These are phyloP conservation scores for Lachancea thermotolerans DNA, from an alignment of 805 yeast species.

Conservation along the genomic window DNA sequence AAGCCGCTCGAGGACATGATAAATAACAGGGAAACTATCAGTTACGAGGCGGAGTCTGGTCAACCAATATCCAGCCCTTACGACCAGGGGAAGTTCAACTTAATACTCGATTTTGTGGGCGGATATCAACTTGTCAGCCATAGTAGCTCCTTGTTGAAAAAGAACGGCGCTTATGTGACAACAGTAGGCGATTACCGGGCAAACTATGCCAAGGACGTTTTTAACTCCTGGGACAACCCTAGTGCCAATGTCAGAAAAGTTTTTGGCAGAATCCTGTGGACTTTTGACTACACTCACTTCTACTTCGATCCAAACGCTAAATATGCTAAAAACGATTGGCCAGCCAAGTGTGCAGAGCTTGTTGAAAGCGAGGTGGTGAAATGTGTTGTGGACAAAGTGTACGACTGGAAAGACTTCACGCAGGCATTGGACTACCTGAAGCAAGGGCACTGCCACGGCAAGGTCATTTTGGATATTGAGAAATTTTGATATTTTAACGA, in stretches of 20 bases:
- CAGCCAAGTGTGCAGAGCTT: conserved; percentile 37
- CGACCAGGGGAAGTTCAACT: conserved; percentile 46
- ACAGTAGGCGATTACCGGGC: conserved; percentile 56
- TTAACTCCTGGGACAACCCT: conserved; percentile 32
- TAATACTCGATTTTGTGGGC: conserved; percentile 68
- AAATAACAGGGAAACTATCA: conserved; percentile 31
- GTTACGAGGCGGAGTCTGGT: conserved; percentile 26
- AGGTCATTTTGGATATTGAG: conserved; percentile 49
- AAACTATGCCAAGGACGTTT: conserved; percentile 34
- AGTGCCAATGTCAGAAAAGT: conserved; percentile 32
- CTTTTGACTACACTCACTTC: conserved; percentile 34
- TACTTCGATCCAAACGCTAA: conserved; percentile 30
- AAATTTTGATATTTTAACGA: conserved; percentile 25
- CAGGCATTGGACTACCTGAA: conserved; percentile 49
- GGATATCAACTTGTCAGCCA: conserved; percentile 47
- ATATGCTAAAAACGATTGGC: conserved; percentile 33
- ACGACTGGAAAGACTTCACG: conserved; percentile 46
- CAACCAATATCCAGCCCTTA: conserved; percentile 22
- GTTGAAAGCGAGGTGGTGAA: conserved; percentile 41
- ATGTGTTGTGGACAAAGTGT: conserved; percentile 49
- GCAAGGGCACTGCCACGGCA: conserved; percentile 56
- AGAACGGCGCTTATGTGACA: conserved; percentile 49
- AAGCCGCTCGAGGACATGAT: conserved; percentile 29
- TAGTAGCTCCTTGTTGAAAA: conserved; percentile 38
- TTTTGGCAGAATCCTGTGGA: conserved; percentile 33